Evolutionary conservation across 1,284 basidiomycete genomes (phyloP).

Genomic region (Microbotryum saponariae): DNA sequence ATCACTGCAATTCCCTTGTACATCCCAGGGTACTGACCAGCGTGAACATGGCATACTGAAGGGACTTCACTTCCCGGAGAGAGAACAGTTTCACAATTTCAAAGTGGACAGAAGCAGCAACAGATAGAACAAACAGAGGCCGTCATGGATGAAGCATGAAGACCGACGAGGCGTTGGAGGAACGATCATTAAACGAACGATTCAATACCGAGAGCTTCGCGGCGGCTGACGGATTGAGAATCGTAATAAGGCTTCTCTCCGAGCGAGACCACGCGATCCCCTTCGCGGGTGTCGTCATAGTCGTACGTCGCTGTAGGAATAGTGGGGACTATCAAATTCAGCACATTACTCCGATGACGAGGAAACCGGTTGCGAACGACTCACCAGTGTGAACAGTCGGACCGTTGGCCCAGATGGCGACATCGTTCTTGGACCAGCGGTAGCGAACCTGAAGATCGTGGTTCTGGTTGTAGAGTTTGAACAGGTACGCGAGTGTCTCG

Average conservation of each 20-base stretch:
- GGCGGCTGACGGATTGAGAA: conserved; percentile 6
- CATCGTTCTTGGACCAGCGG: conserved; percentile 42
- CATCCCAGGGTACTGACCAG: no score
- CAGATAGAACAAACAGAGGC: no score
- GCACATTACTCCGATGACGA: conserved; percentile 16
- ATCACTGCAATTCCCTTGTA: no score
- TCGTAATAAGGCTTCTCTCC: conserved; percentile 51
- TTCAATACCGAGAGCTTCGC: conserved; percentile 9
- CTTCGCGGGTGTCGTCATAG: conserved; percentile 48
- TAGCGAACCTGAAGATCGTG: conserved; percentile 50
- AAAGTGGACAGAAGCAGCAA: no score
- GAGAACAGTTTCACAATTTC: no score
- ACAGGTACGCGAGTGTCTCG: conserved; percentile 47
- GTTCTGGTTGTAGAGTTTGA: conserved; percentile 35
- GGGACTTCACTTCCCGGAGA: no score
- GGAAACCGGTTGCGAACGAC: no score
- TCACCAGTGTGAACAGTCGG: conserved; percentile 35
- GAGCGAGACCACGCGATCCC: conserved; percentile 54
- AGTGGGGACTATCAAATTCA: not conserved
- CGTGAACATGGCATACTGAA: no score
- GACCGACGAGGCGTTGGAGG: no score
- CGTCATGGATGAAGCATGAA: no score
- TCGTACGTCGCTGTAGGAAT: conserved; percentile 42
- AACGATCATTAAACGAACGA: no score
- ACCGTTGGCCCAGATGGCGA: conserved; percentile 47